A percentile compares a stretch with the other conserved stretches of the same genome.
Conservation (phyloP, 305 asterid species). For the Salvia sclarea region DNA sequence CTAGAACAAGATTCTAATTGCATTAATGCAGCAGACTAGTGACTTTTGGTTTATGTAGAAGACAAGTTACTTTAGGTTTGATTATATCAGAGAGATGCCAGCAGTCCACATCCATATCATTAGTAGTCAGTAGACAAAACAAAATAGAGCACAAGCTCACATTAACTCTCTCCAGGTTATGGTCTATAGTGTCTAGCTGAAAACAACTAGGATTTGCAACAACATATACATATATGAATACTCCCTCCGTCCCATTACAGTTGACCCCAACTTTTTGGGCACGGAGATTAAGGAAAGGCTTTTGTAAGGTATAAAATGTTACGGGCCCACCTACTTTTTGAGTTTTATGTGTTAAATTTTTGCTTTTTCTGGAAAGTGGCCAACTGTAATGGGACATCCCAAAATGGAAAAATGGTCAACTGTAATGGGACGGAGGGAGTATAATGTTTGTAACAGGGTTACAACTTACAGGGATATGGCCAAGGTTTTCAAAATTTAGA, state of each 20-base stretch:
- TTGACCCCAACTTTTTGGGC: too few species aligned
- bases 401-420: too few species aligned
- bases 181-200: not conserved
- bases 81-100: not conserved
- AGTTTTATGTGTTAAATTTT: too few species aligned
- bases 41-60: not conserved
- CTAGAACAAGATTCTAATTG: not conserved
- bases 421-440: too few species aligned
- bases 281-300: too few species aligned
- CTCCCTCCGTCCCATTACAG: too few species aligned
- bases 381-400: too few species aligned
- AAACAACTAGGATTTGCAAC: not conserved
- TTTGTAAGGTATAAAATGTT: too few species aligned
- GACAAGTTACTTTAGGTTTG: not conserved
- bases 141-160: not conserved
- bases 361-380: too few species aligned
- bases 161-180: not conserved
- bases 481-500: slow-evolving; percentile 12
- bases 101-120: not conserved
- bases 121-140: not conserved
- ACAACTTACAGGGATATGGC: not conserved
- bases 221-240: not conserved
- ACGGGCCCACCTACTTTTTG: too few species aligned
- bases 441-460: not conserved
- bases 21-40: not conserved